Evolutionary conservation across 1,139 yeast genomes (phyloP), one percentile per base, ranked within the genome.

Genomic region (Taiozyma sp.): DNA sequence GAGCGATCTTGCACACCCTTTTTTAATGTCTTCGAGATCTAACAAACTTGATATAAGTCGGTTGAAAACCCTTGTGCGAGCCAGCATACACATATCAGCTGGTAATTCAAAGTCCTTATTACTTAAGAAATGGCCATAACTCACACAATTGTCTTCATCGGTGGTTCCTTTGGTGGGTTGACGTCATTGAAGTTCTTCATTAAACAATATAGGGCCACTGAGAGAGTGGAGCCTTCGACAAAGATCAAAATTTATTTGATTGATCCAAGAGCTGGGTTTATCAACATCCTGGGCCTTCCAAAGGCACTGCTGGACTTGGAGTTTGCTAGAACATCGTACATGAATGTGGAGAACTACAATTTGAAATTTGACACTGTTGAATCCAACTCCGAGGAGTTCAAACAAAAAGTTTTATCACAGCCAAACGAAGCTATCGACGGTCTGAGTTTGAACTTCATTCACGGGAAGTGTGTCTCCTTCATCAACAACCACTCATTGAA

Each of bases 131-230:
- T 19, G 41, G 13, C 41, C 13, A 37, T 19, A 21, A 21, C 22
- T 13, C 24, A 37, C 24, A 37, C 41, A 2, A 37, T 37, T 19
- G 41, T 77, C 42, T 68, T 77, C 5, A 73, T 77, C n/a, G 83
- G 83, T 6, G 81, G 81, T 1, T 73, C 81, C 0, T 78, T 71
- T 56, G 75, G 76, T n/a, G 83, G 82, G 0, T 61, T 76, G 35
- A 65, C 77, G 1, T 72, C 79, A 0, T 54, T 75, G 10, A 68
- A 69, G 43, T 66, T 73, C 22, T 63, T 77, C 48, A 64, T 72
- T 50, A 62, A 63, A 37, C 69, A 69, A 35, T 63, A 71, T 46
- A 54, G 55, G 14, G 62, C 62, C 48, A 30, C 43, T 35, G 49
- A 46, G 13, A 45, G 49, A 26, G 40, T 47, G 16, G 39, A n/a